Conservation (phyloP, 75 land plant species). For the Pinus taeda region DNA sequence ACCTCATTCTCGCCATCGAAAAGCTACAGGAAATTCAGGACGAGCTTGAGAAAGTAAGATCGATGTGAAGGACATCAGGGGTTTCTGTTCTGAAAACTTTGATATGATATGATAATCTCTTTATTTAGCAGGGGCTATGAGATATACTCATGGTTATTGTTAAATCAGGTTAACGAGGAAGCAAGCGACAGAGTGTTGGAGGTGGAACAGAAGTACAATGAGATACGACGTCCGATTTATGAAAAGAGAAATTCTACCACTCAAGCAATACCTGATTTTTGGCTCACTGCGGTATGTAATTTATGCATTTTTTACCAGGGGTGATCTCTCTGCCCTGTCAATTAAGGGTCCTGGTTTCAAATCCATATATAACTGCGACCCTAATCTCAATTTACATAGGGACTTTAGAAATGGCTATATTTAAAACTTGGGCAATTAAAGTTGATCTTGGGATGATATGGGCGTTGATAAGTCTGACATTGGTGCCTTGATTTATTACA, state of each 20-base stretch:
- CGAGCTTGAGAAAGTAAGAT: constrained; percentile 76
- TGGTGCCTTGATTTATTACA: constrained; percentile 22
- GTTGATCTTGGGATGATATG: no score
- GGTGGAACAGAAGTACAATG: constrained; percentile 89
- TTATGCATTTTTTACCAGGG: not conserved
- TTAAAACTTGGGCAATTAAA: no score
- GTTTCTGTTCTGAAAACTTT: not conserved
- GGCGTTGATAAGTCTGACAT: not conserved
- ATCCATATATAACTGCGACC: no score
- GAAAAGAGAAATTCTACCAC: constrained; percentile 77
- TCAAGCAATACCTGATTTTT: constrained; percentile 83
- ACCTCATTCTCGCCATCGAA: constrained; percentile 71
- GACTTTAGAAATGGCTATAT: no score
- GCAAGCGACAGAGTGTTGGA: constrained; percentile 93
- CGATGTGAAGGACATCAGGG: no score
- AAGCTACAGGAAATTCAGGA: constrained; percentile 95
- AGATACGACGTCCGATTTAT: constrained; percentile 82
- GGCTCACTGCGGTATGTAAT: constrained; percentile 83
- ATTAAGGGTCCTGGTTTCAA: no score
- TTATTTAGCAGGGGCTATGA: no score
- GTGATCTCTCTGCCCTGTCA: not conserved
- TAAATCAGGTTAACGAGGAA: constrained; percentile 82
- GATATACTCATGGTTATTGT: no score
- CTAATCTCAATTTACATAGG: no score
- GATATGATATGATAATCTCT: no score